These are phyloP conservation scores for Pseudogymnoascus sp. DNA, from an alignment of 2,329 filamentous ascomycete genomes.

Conservation along the genomic window DNA sequence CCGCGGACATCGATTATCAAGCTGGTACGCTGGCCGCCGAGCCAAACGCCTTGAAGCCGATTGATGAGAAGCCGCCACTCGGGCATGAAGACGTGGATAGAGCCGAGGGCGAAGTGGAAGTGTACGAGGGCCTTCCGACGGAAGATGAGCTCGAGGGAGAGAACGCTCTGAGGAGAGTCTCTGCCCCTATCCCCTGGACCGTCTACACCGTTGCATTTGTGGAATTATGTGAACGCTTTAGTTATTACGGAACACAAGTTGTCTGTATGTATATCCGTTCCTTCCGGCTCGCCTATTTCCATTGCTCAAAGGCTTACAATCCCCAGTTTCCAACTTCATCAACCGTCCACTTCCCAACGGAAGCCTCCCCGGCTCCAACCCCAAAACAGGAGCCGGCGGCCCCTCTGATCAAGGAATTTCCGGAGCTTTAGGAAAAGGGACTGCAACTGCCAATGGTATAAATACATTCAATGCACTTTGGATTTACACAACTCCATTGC, in stretches of 20 bases:
- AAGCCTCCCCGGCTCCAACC: slow-evolving; percentile 20
- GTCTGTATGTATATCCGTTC: slow-evolving; percentile 39
- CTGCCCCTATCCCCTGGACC: slow-evolving; percentile 18
- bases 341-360: slow-evolving; percentile 38
- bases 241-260: slow-evolving; percentile 54
- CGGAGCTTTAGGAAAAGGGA: slow-evolving; percentile 37
- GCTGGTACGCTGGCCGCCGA: neutral
- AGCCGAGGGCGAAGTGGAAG: neutral
- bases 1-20: neutral
- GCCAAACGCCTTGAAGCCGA: neutral
- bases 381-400: neutral
- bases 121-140: slow-evolving; percentile 9
- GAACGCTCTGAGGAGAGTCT: slow-evolving; percentile 10
- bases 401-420: slow-evolving; percentile 24
- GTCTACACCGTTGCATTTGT: slow-evolving; percentile 48
- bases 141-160: slow-evolving; percentile 9
- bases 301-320: slow-evolving; percentile 14
- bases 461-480: slow-evolving; percentile 34
- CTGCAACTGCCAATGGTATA: slow-evolving; percentile 40
- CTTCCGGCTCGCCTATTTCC: neutral
- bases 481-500: slow-evolving; percentile 33
- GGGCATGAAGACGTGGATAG: neutral
- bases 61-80: slow-evolving; percentile 2
- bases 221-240: slow-evolving; percentile 56
- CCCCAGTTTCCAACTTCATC: slow-evolving; percentile 42